Conservation (phyloP, 2,329 filamentous ascomycete species). For the Orbilia blumenaviensis region DNA sequence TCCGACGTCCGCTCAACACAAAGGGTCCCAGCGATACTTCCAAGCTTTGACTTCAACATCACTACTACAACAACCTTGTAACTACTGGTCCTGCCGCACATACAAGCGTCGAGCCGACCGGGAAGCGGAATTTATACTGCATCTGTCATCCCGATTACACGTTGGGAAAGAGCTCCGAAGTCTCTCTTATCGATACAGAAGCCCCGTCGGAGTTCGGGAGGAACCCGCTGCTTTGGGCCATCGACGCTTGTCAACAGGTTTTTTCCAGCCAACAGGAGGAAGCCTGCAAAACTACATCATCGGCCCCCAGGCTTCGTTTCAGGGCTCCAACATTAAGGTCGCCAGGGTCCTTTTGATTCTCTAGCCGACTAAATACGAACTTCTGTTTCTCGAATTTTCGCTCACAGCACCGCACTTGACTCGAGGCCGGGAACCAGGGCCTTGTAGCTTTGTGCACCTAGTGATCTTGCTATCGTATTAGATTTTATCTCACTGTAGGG, state of each 20-base stretch:
- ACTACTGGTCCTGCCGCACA: neutral
- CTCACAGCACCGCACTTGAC: neutral
- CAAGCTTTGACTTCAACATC: neutral
- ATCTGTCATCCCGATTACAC: neutral
- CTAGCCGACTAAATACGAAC: neutral
- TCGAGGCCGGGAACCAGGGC: neutral
- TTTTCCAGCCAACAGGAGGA: slow-evolving; percentile 19
- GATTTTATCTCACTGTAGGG: neutral
- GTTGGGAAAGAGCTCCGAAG: slow-evolving; percentile 3
- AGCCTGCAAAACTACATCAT: slow-evolving; percentile 45
- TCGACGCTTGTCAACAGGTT: slow-evolving; percentile 27
- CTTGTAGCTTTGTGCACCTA: neutral
- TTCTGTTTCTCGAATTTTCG: neutral
- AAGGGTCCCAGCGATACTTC: neutral
- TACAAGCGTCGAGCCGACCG: neutral
- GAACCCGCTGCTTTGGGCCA: slow-evolving; percentile 19
- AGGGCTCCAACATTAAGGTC: slow-evolving; percentile 7
- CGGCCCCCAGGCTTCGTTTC: neutral
- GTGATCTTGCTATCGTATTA: neutral
- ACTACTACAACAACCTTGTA: neutral
- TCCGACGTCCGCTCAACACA: slow-evolving; percentile 19
- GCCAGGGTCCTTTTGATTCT: neutral
- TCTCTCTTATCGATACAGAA: slow-evolving; percentile 14
- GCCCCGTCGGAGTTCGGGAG: neutral
- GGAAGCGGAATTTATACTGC: neutral